Evolutionary conservation across 768 basidiomycete species (phyloP), one percentile per base, ranked within the genome.

Genomic region (Peribolospora baueri): DNA sequence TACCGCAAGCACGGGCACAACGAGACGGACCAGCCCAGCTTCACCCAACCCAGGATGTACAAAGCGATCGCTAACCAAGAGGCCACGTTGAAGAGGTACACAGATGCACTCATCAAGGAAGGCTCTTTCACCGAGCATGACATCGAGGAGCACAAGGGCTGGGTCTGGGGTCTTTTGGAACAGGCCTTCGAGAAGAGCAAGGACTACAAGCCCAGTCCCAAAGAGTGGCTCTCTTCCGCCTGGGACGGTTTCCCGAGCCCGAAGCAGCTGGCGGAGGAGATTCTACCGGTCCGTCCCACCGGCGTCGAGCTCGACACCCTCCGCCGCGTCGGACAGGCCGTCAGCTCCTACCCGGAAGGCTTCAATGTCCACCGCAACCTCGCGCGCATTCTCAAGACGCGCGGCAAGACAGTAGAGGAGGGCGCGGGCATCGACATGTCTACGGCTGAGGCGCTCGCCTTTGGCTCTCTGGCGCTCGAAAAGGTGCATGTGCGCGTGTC

Each of bases 1-100:
- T 98, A 95, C 72, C 84, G 93, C 86, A 88, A 61, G 54, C 79
- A 97, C 66, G 93, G 93, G n/a, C 93, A 98, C 71, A 98, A 98
- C 68, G 93, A 98, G 70, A 95, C 88, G 7, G 93, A 98, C 65
- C 93, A 98, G 68, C 93, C 93, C 37, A 82, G 78, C 68, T 98
- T 98, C 73, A 97, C 93, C 7, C 93, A 98, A 68, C 93, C 93
- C 5, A 76, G 84, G 60, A 98, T 97, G 93, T 98, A 98, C 74
- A 76, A 86, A 68, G 85, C 88, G 40, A 93, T 98, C 66, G 79
- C 80, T 70, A 82, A 84, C 63, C 87, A 97, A 69, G 84, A 83
- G 2, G 88, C 90, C 1, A 78, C 88, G 4, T 74, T 97, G 53
- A 82, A 84, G 5, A 49, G 55, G 66, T 98, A 98, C 72, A 77